Conservation (phyloP, 768 basidiomycete species). For the Termitomyces sp. region DNA sequence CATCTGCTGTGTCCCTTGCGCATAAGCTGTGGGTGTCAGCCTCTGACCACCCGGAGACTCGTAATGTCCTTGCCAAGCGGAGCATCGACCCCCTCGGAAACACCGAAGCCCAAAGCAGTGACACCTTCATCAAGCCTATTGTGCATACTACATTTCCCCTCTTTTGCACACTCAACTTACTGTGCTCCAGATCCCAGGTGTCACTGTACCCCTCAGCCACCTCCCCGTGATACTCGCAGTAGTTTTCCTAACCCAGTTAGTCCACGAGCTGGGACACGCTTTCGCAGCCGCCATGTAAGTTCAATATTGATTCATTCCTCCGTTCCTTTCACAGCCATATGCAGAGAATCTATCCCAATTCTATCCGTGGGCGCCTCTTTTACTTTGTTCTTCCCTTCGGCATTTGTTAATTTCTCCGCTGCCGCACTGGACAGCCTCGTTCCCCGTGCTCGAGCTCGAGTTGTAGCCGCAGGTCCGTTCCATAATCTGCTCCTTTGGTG, state of each 20-base stretch:
- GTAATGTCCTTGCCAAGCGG: constrained; percentile 5
- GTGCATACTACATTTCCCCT: constrained; percentile 18
- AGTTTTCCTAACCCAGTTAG: constrained; percentile 57
- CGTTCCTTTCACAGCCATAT: background rate
- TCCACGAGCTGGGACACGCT: constrained; percentile 81
- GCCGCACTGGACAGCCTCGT: constrained; percentile 31
- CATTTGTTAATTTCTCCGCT: constrained; percentile 61
- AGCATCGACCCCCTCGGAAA: background rate
- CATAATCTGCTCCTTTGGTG: constrained; percentile 67
- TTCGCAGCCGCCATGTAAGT: constrained; percentile 69
- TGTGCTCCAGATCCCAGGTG: constrained; percentile 62
- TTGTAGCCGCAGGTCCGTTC: constrained; percentile 70
- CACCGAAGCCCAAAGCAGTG: background rate
- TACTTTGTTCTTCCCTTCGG: constrained; percentile 61
- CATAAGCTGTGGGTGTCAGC: background rate
- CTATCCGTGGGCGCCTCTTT: constrained; percentile 56
- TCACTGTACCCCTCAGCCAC: constrained; percentile 74
- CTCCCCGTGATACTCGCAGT: constrained; percentile 59
- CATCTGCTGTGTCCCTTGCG: constrained; percentile 10
- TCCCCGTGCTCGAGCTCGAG: constrained; percentile 43
- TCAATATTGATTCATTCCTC: background rate
- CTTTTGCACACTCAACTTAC: background rate
- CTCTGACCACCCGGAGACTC: background rate
- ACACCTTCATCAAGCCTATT: constrained; percentile 21
- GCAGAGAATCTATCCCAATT: constrained; percentile 62